phyloP scores from a whole-genome alignment of 108 stramenopile genomes.

The Skeletonema menzelii region DNA sequence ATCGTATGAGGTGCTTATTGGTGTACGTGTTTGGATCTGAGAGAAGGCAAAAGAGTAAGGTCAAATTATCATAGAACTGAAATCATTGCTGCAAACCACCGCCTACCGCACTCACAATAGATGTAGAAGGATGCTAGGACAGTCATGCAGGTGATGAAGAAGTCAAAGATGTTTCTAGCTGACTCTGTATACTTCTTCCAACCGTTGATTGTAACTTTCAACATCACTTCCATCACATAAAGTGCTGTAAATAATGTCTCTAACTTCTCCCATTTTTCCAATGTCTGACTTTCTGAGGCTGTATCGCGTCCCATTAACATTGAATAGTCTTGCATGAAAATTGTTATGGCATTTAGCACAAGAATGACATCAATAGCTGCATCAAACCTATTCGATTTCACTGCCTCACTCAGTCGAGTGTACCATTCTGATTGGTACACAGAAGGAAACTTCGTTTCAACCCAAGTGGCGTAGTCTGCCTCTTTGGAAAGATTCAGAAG shows the following conservation, averaged over 20 bases:
- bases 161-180: slow-evolving; percentile 71
- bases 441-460: slow-evolving; percentile 52
- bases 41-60: not conserved
- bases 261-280: slow-evolving; percentile 59
- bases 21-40: slow-evolving; percentile 58
- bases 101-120: slow-evolving; percentile 43
- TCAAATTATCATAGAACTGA: not conserved
- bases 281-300: not conserved
- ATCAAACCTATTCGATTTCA: slow-evolving; percentile 64
- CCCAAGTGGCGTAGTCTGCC: slow-evolving; percentile 50
- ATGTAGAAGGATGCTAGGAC: slow-evolving; percentile 62
- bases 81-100: not conserved
- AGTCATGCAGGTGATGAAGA: slow-evolving; percentile 56
- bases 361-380: slow-evolving; percentile 57
- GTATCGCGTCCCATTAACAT: slow-evolving; percentile 21
- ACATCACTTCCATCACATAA: slow-evolving; percentile 60
- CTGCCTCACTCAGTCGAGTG: slow-evolving; percentile 20
- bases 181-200: slow-evolving; percentile 64
- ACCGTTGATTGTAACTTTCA: slow-evolving; percentile 67
- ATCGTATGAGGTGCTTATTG: slow-evolving; percentile 62
- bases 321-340: slow-evolving; percentile 72
- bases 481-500: slow-evolving; percentile 56
- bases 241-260: slow-evolving; percentile 70
- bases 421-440: slow-evolving; percentile 44
- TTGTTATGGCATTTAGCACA: slow-evolving; percentile 66